Conservation (phyloP, 2,329 filamentous ascomycete species). For the Xylariaceae sp. region DNA sequence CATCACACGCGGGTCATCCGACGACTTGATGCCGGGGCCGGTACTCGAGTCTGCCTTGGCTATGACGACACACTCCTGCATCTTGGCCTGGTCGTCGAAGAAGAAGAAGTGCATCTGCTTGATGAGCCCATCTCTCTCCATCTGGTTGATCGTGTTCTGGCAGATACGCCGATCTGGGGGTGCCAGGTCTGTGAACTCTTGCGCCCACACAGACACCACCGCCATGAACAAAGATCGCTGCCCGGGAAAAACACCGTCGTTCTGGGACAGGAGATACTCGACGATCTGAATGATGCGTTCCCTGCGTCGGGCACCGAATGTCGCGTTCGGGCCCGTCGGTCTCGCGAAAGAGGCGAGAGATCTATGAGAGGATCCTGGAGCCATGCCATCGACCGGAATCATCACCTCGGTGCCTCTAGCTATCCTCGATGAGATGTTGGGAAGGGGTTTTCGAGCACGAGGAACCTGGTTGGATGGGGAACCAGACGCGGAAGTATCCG, state of each 20-base stretch:
- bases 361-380: constrained; percentile 7
- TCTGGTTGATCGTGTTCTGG: constrained; percentile 24
- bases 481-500: background rate
- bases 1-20: constrained; percentile 38
- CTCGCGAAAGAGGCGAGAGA: constrained; percentile 16
- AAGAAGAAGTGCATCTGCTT: constrained; percentile 27
- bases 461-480: background rate
- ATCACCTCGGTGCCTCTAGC: background rate
- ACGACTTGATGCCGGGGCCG: constrained; percentile 25
- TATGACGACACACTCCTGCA: constrained; percentile 26
- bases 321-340: constrained; percentile 23
- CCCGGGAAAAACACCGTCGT: constrained; percentile 45
- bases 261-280: constrained; percentile 36
- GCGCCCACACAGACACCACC: constrained; percentile 40
- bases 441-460: constrained; percentile 13
- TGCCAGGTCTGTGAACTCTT: constrained; percentile 35
- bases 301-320: constrained; percentile 28
- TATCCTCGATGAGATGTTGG: constrained; percentile 4
- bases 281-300: constrained; percentile 37
- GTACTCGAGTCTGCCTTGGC: constrained; percentile 12
- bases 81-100: constrained; percentile 21
- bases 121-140: constrained; percentile 23
- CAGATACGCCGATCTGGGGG: constrained; percentile 31
- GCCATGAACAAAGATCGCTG: constrained; percentile 46
- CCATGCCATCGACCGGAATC: background rate